Evolutionary conservation across 345 rosid species (phyloP), one percentile per base, ranked within the genome.

Genomic region (Lumnitzera littorea): DNA sequence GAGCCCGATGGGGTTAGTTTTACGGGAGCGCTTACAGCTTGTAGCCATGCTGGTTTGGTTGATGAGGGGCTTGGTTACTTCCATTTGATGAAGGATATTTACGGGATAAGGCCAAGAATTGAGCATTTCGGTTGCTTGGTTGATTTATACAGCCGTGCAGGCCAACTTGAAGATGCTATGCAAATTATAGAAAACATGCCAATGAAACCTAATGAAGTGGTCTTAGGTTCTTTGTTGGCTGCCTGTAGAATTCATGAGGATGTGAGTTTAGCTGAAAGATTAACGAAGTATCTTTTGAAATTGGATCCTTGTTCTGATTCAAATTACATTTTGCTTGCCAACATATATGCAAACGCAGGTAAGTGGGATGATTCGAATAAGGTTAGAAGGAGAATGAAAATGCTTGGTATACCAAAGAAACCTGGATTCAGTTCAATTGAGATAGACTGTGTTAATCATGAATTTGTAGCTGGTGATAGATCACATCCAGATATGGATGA

Each of bases 51-150:
- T 29, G 88, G 96, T 65, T 62, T 88, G 57, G 84, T 86, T 14
- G 85, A 78, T 12, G 75, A 85, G 62, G 95, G 95, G 62, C 71
- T 81, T 24, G 55, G 16, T 17, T 82, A 75, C 64, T 84, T 91
- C 66, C 68, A 80, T 17, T 43, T 53, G 53, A 84, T 88, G 91
- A 78, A 69, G 66, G 70, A 63, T 41, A 74, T 74, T 57, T 70
- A 74, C 66, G 57, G 64, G 53, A 78, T 91, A 56, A 59, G 69
- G 17, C 91, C 98, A 6, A 65, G 87, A 46, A 85, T 91, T 53
- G 91, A 86, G 67, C 98, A 88, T 58, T 91, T 83, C 11, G 95
- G 95, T 11, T 91, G 98, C 82, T 57, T 91, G 50, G 96, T 91
- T 16, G 92, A 88, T 82, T 81, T 88, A 51, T 86, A 80, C 64